Conservation (phyloP, 352 stramenopile genomes). For the Thraustotheca clavata region DNA sequence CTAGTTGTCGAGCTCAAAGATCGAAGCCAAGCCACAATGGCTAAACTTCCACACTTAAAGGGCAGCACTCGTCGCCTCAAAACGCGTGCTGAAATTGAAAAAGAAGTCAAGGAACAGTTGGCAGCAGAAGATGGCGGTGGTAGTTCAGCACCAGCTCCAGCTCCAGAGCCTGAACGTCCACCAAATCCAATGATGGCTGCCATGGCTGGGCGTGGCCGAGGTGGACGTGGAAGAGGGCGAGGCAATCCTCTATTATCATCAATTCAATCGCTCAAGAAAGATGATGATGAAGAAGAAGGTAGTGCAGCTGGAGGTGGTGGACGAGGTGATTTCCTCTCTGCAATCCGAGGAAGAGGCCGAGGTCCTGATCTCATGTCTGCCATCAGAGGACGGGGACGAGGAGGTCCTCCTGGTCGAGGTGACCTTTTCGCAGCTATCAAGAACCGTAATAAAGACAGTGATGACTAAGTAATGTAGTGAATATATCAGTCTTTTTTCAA, state of each 20-base stretch:
- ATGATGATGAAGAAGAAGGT: constrained; percentile 26
- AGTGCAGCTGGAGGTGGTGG: constrained; percentile 27
- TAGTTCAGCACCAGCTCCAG: constrained; percentile 24
- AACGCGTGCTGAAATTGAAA: constrained; percentile 61
- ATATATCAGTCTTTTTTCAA: too few relatives aligned
- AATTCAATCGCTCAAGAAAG: constrained; percentile 39
- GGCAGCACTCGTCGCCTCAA: constrained; percentile 44
- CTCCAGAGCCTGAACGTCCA: constrained; percentile 23
- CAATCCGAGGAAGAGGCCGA: constrained; percentile 48
- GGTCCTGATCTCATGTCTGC: constrained; percentile 48
- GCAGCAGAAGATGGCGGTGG: constrained; percentile 34
- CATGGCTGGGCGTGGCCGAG: neutral
- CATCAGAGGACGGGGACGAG: constrained; percentile 29
- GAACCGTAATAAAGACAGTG: constrained; percentile 41
- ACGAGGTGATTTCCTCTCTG: constrained; percentile 38
- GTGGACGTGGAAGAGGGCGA: constrained; percentile 24
- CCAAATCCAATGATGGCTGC: constrained; percentile 45
- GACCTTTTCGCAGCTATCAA: constrained; percentile 48
- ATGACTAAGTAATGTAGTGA: constrained; percentile 18
- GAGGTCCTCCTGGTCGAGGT: constrained; percentile 22
- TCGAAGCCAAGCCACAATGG: constrained; percentile 47
- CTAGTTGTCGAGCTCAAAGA: constrained; percentile 55
- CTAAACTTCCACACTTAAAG: constrained; percentile 30
- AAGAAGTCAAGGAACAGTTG: constrained; percentile 84
- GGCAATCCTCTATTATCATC: constrained; percentile 40